Conservation (phyloP, 225 moss, liverwort and hornwort species). For the Antitrichia curtipendula region DNA sequence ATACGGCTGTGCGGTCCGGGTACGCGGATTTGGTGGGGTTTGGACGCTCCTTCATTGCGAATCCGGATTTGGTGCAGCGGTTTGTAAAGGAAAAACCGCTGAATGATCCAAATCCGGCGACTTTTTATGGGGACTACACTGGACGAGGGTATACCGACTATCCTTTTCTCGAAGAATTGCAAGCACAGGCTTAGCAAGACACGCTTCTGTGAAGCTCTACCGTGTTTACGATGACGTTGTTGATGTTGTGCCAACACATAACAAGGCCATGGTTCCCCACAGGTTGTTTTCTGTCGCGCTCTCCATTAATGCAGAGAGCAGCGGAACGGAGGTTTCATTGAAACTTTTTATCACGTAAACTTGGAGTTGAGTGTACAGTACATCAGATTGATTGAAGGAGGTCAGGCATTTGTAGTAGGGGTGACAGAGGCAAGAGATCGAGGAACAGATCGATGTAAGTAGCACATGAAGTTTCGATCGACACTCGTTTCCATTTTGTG, state of each 20-base stretch:
- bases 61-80: conserved; percentile 44
- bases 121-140: conserved; percentile 31
- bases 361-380: not conserved
- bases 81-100: conserved; percentile 16
- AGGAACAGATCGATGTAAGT: not conserved
- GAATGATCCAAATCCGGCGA: not conserved
- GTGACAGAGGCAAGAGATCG: not conserved
- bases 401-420: not conserved
- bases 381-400: not conserved
- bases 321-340: not conserved
- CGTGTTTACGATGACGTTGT: too few relatives aligned
- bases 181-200: not conserved
- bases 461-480: not conserved
- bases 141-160: conserved; percentile 55
- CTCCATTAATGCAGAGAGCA: not conserved
- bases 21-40: conserved; percentile 41
- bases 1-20: conserved; percentile 15
- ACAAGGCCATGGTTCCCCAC: not conserved
- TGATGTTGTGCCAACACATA: not conserved
- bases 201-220: not conserved
- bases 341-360: not conserved
- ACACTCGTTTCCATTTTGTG: not conserved
- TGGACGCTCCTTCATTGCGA: conserved; percentile 44
- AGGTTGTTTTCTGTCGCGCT: not conserved
- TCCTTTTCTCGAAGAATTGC: conserved; percentile 29